phyloP scores from a whole-genome alignment of 169 alveolate species.

The Theileria luwenshuni region DNA sequence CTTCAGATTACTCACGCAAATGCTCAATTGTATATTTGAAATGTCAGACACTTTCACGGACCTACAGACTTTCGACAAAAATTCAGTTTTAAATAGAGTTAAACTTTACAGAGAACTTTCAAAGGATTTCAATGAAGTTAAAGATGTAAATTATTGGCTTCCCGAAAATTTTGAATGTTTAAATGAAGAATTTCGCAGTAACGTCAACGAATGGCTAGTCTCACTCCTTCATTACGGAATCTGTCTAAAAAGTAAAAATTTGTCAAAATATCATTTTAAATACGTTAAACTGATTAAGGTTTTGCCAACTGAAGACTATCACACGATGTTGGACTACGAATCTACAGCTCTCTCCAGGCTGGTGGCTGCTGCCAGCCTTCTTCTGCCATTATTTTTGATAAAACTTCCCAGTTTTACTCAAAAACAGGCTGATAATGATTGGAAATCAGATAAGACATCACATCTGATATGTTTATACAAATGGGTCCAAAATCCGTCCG shows the following conservation, averaged over 20 bases:
- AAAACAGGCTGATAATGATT: background rate
- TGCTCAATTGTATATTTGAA: slow-evolving; percentile 6
- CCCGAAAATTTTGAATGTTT: background rate
- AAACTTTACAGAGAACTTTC: background rate
- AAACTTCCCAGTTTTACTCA: background rate
- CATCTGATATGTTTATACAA: background rate
- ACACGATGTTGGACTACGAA: slow-evolving; percentile 16
- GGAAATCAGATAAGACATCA: slow-evolving; percentile 7
- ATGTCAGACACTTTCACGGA: slow-evolving; percentile 15
- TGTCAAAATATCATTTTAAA: background rate
- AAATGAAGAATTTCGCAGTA: background rate
- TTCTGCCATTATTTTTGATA: background rate
- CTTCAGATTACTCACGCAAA: slow-evolving; percentile 14
- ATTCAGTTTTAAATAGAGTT: background rate
- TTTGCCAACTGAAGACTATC: background rate
- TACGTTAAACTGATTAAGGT: background rate
- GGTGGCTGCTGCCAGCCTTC: background rate
- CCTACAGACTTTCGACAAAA: background rate
- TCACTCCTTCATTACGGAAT: background rate
- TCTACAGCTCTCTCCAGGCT: slow-evolving; percentile 13
- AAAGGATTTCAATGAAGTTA: too few species aligned
- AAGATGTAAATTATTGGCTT: too few species aligned
- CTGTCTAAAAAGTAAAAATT: background rate
- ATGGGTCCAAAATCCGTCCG: background rate
- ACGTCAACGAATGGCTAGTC: slow-evolving; percentile 25